Evolutionary conservation across 495 filamentous ascomycete species (phyloP).

Genomic region (Talaromyces ruber): DNA sequence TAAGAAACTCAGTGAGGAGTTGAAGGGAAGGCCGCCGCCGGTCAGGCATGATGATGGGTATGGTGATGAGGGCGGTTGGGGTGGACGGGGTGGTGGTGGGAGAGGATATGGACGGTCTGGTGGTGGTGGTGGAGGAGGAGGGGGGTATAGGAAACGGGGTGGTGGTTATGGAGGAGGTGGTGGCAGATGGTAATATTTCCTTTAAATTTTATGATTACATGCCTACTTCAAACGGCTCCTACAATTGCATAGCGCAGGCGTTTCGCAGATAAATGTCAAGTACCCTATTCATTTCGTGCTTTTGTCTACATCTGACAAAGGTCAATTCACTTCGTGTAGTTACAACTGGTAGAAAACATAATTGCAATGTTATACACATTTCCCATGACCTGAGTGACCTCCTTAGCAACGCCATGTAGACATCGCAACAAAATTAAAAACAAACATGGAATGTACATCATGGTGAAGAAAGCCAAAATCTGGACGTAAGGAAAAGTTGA

Average conservation of each 20-base stretch:
- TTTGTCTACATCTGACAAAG: not conserved
- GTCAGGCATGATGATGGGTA: conserved; percentile 39
- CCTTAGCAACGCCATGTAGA: conserved; percentile 3
- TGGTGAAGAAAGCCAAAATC: conserved; percentile 10
- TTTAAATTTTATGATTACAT: not conserved
- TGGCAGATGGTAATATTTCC: conserved; percentile 4
- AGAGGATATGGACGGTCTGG: conserved; percentile 25
- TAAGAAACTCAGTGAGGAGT: conserved; percentile 78
- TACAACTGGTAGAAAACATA: not conserved
- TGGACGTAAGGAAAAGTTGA: not conserved
- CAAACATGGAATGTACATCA: not conserved
- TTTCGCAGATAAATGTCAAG: conserved; percentile 14
- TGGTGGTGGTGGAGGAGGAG: conserved; percentile 27
- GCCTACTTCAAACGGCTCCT: conserved; percentile 13
- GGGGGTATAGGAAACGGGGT: conserved; percentile 33
- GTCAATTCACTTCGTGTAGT: not conserved
- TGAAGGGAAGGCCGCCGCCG: conserved; percentile 61
- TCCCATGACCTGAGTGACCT: not conserved
- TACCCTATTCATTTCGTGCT: conserved; percentile 14
- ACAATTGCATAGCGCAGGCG: conserved; percentile 41
- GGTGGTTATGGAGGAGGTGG: conserved; percentile 21
- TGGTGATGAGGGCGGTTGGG: conserved; percentile 41
- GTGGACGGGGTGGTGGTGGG: conserved; percentile 45
- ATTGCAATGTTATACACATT: conserved; percentile 7
- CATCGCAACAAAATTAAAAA: conserved; percentile 2